Conservation (phyloP, 371 early-diverging fungal species). For the Zychaea mexicana region DNA sequence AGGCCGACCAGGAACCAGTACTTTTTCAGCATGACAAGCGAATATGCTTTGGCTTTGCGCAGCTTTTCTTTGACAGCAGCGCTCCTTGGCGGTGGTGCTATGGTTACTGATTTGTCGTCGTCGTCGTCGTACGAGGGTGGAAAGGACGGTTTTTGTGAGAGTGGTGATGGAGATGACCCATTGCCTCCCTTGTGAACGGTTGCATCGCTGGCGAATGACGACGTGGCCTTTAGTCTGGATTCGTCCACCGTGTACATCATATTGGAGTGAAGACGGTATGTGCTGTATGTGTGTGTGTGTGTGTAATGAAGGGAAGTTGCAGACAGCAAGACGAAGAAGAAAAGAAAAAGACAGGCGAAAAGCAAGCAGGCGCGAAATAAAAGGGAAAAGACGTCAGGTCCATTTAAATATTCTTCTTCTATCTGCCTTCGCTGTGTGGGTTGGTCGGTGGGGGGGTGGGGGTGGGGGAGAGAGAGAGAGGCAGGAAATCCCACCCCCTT, state of each 20-base stretch:
- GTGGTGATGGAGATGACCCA: slow-evolving; percentile 10
- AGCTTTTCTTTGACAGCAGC: neutral
- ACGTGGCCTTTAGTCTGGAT: slow-evolving; percentile 15
- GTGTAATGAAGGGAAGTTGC: neutral
- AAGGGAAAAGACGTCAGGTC: slow-evolving; percentile 4
- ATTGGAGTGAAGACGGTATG: too few relatives aligned
- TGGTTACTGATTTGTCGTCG: slow-evolving; percentile 9
- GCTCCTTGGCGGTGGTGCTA: slow-evolving; percentile 2
- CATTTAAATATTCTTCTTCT: slow-evolving; percentile 8
- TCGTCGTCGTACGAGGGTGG: slow-evolving; percentile 16
- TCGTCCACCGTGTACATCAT: slow-evolving; percentile 14
- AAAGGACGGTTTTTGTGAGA: slow-evolving; percentile 15
- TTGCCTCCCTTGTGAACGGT: slow-evolving; percentile 11
- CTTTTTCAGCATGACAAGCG: slow-evolving; percentile 10
- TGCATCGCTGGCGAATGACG: slow-evolving; percentile 22
- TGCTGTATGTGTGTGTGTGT: neutral
- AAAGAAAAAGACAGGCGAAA: slow-evolving; percentile 10
- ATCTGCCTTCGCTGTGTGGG: neutral
- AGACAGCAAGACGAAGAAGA: neutral
- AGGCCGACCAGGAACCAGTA: slow-evolving; percentile 64
- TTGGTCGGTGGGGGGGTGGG: neutral
- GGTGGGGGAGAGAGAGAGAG: neutral
- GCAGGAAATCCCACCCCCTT: too few relatives aligned
- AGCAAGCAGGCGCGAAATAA: slow-evolving; percentile 2
- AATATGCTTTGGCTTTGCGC: slow-evolving; percentile 12